A percentile compares a stretch with the other conserved stretches of the same genome.
These are phyloP conservation scores for Penicillium macrosclerotiorum DNA, from an alignment of 495 filamentous ascomycete species.

Conservation along the genomic window DNA sequence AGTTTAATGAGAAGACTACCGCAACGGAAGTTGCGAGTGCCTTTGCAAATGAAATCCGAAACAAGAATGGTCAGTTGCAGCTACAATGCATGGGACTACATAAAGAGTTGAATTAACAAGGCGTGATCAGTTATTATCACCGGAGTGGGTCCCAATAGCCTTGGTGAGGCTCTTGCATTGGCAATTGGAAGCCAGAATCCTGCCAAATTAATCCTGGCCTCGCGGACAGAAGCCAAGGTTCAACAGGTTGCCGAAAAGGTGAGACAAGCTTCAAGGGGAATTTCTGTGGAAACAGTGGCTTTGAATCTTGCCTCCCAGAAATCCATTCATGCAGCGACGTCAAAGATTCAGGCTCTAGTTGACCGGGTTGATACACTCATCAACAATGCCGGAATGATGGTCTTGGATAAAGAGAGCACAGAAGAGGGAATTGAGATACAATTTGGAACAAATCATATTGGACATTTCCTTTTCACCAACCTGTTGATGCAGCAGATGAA, in stretches of 20 bases:
- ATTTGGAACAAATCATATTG: slow-evolving; percentile 71
- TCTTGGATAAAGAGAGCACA: slow-evolving; percentile 42
- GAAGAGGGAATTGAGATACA: slow-evolving; percentile 68
- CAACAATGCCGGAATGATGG: slow-evolving; percentile 72
- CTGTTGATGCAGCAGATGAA: slow-evolving; percentile 60
- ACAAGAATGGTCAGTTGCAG: slow-evolving; percentile 31
- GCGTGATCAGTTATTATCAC: slow-evolving; percentile 42
- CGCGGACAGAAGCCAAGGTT: slow-evolving; percentile 50
- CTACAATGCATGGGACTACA: background rate
- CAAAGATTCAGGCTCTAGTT: slow-evolving; percentile 8
- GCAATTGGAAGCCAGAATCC: slow-evolving; percentile 55
- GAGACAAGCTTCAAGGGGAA: slow-evolving; percentile 1
- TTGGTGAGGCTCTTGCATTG: slow-evolving; percentile 51
- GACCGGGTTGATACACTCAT: slow-evolving; percentile 31
- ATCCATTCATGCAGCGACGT: slow-evolving; percentile 13
- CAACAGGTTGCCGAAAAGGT: slow-evolving; percentile 45
- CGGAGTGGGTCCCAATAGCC: slow-evolving; percentile 50
- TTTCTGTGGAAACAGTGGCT: background rate
- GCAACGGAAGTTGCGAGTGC: slow-evolving; percentile 40
- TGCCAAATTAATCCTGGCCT: slow-evolving; percentile 51
- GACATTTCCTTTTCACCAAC: slow-evolving; percentile 63
- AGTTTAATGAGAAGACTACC: slow-evolving; percentile 43
- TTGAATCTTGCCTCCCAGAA: slow-evolving; percentile 20
- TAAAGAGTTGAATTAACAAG: background rate
- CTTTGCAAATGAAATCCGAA: slow-evolving; percentile 38